Percentiles rank a stretch among this genome's conserved stretches.
These are phyloP conservation scores for Rhamnella rubrinervis DNA, from an alignment of 331 rosid genomes.

Conservation along the genomic window DNA sequence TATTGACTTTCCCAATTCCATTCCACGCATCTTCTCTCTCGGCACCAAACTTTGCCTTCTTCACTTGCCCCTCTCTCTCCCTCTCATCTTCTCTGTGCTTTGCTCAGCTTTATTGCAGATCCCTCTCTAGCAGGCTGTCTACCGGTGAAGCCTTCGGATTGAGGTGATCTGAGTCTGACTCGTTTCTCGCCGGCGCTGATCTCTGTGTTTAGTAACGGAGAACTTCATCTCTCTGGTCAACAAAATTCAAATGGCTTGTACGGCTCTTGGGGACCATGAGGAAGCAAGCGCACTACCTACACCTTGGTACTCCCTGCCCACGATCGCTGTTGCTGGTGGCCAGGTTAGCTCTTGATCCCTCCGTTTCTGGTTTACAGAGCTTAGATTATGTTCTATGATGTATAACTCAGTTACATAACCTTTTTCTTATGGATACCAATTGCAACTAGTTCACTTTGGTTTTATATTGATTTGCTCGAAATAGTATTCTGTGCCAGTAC, in stretches of 20 bases:
- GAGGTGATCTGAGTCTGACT: constrained; percentile 28
- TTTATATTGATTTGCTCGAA: too few relatives aligned
- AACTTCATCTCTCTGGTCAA: constrained; percentile 77
- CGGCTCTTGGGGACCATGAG: constrained; percentile 92
- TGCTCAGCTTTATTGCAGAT: background rate
- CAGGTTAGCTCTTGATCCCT: constrained; percentile 69
- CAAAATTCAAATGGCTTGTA: constrained; percentile 95
- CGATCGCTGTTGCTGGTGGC: constrained; percentile 97
- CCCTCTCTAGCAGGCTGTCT: constrained; percentile 14
- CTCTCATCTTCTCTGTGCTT: constrained; percentile 9
- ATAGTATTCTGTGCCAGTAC: too few relatives aligned
- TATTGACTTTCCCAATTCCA: background rate
- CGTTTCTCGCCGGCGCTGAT: constrained; percentile 7
- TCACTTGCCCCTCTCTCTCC: constrained; percentile 3
- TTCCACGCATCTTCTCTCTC: background rate
- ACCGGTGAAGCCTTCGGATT: constrained; percentile 39
- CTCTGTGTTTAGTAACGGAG: constrained; percentile 51
- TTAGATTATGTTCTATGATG: background rate
- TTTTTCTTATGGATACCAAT: background rate
- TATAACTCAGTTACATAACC: too few relatives aligned
- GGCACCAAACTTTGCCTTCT: too few relatives aligned
- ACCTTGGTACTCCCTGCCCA: constrained; percentile 95
- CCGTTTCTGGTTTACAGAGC: background rate
- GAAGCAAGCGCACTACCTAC: constrained; percentile 87
- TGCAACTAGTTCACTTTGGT: too few relatives aligned